Evolutionary conservation across 2,329 filamentous ascomycete genomes (phyloP).

Genomic region (Xylariaceae sp.): DNA sequence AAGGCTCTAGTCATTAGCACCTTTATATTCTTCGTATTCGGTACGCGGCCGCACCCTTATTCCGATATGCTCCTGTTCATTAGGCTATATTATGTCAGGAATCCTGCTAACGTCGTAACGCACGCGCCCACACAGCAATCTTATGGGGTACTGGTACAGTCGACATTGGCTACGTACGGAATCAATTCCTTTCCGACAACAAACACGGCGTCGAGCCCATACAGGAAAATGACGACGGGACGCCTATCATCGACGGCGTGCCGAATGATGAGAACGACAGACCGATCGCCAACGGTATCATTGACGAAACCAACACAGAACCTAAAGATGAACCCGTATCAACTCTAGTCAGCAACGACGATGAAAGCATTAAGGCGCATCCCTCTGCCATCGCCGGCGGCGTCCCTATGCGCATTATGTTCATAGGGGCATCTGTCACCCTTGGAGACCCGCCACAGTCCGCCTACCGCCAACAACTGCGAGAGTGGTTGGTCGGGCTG

Average conservation of each 20-base stretch:
- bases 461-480: conserved; percentile 18
- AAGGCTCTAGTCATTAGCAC: conserved; percentile 3
- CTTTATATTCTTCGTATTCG: conserved; percentile 11
- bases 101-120: conserved; percentile 2
- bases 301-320: conserved; percentile 3
- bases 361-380: not conserved
- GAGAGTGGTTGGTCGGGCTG: conserved; percentile 18
- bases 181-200: conserved; percentile 3
- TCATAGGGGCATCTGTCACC: conserved; percentile 21
- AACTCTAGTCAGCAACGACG: not conserved
- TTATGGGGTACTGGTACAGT: conserved; percentile 17
- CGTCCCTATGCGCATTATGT: conserved; percentile 21
- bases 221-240: conserved; percentile 4
- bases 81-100: not conserved
- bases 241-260: conserved; percentile 17
- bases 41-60: conserved; percentile 7
- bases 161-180: conserved; percentile 17
- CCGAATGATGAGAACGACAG: conserved; percentile 16
- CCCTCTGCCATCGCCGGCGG: conserved; percentile 12
- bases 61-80: not conserved
- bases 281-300: conserved; percentile 14
- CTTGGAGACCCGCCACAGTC: conserved; percentile 17
- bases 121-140: conserved; percentile 5
- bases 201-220: conserved; percentile 11
- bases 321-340: not conserved